Conservation (phyloP, 129 eudicot genomes). For the Pulicaria dysenterica region DNA sequence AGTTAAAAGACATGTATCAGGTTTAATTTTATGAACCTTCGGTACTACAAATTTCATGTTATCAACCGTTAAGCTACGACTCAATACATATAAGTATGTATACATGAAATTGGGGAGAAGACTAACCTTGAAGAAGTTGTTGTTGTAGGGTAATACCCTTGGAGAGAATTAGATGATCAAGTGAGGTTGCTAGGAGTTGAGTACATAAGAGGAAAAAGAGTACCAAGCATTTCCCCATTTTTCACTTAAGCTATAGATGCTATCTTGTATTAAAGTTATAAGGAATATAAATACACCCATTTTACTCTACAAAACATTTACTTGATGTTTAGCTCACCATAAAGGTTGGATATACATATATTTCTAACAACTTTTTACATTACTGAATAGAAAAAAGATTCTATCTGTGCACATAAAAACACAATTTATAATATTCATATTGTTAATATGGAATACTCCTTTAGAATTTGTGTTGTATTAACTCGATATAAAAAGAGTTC, state of each 20-base stretch:
- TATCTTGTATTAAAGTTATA: neutral
- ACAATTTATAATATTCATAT: neutral
- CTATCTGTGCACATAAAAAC: neutral
- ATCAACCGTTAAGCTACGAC: too few species aligned
- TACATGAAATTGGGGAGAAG: neutral
- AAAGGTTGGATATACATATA: neutral
- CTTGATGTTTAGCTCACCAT: neutral
- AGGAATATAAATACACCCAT: neutral
- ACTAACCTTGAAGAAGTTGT: conserved; percentile 30
- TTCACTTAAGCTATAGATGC: conserved; percentile 16
- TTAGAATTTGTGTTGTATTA: too few species aligned
- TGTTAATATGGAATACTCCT: too few species aligned
- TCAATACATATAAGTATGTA: neutral
- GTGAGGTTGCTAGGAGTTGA: conserved; percentile 17
- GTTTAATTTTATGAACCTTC: too few species aligned
- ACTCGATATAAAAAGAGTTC: too few species aligned
- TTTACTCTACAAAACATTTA: neutral
- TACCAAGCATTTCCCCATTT: conserved; percentile 20
- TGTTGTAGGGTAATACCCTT: conserved; percentile 10
- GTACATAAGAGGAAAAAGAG: neutral
- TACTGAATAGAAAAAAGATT: neutral
- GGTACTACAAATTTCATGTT: too few species aligned
- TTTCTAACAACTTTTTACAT: too few species aligned
- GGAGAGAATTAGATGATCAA: conserved; percentile 9
- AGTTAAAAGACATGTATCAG: too few species aligned